Conservation (phyloP, 345 rosid genomes). For the Salix viminalis region DNA sequence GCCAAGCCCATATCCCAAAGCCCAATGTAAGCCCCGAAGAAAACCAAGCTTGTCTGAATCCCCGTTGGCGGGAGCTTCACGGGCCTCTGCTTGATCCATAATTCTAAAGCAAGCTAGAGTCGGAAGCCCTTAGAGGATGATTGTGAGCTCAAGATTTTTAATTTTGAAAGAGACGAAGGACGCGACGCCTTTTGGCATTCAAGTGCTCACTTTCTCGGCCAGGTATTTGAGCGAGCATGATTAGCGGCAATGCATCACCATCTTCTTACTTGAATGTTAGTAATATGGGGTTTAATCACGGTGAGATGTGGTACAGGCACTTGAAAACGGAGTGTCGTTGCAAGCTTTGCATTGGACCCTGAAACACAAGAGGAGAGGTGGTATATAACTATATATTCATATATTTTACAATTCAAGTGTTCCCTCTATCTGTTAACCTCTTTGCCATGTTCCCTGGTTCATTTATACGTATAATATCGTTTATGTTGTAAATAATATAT, state of each 20-base stretch:
- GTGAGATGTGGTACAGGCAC: slow-evolving; percentile 40
- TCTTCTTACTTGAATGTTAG: neutral
- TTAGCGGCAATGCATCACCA: neutral
- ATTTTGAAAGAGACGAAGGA: slow-evolving; percentile 71
- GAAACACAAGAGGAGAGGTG: slow-evolving; percentile 99
- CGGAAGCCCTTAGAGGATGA: slow-evolving; percentile 59
- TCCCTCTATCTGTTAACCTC: neutral
- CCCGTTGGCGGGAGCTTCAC: neutral
- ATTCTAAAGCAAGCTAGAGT: neutral
- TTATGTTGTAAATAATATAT: too few species aligned
- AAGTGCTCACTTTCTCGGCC: slow-evolving; percentile 96
- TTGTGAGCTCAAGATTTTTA: slow-evolving; percentile 67
- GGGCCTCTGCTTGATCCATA: neutral
- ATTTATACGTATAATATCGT: neutral
- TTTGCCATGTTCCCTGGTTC: neutral
- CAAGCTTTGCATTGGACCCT: slow-evolving; percentile 94
- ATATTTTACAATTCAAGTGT: neutral
- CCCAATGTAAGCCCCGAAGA: neutral
- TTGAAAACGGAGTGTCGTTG: slow-evolving; percentile 87
- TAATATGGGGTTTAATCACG: neutral
- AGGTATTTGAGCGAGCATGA: slow-evolving; percentile 38
- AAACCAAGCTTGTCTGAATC: neutral
- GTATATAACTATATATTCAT: neutral
- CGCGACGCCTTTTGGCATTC: slow-evolving; percentile 99
- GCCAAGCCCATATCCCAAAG: neutral